Evolutionary conservation across 1,284 basidiomycete genomes (phyloP), one percentile per base, ranked within the genome.

Genomic region (Leccinum subatratum): DNA sequence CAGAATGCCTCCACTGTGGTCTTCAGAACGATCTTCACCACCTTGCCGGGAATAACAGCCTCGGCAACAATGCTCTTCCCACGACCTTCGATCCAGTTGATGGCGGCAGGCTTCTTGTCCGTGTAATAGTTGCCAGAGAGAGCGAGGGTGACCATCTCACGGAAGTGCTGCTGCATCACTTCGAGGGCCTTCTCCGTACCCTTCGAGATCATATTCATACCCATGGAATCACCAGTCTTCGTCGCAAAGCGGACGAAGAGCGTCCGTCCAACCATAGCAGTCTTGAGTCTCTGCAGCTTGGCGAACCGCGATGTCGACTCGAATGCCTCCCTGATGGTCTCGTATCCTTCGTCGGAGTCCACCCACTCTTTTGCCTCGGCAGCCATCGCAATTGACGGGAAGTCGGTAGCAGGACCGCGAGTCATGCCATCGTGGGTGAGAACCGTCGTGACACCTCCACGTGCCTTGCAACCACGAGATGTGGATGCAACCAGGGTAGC

Each of bases 131-230:
- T 99, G 63, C 96, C 97, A 4, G 92, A 95, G 12, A 99, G 85
- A 14, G 96, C 93, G 30, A 98, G 85, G n/a, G 96, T 89, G 72
- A 89, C 81, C 96, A 98, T 98, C 66, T 92, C 89, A 5, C 96
- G 96, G 84, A 95, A 99, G 74, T 90, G 81, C 69, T 85, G 83
- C 70, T 86, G 84, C 83, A 99, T 86, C 39, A 85, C 85, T 73
- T 92, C 92, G 20, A 99, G 85, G 22, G 95, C 94, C 79, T 94
- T 94, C 81, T 99, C 97, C 9, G 93, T 95, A 6, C 95, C 96
- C 80, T 96, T 96, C 28, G 90, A 92, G 75, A 95, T 94, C 96
- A 99, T 99, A 83, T 99, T 99, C 97, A 99, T 99, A 39, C 96
- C 96, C 96, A 99, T 99, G 34, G 96, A 96, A 76, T 99, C 96